Percentiles rank a stretch among this genome's conserved stretches.
Conservation (phyloP, 495 filamentous ascomycete genomes). For the Hypomontagnella submonticulosa region DNA sequence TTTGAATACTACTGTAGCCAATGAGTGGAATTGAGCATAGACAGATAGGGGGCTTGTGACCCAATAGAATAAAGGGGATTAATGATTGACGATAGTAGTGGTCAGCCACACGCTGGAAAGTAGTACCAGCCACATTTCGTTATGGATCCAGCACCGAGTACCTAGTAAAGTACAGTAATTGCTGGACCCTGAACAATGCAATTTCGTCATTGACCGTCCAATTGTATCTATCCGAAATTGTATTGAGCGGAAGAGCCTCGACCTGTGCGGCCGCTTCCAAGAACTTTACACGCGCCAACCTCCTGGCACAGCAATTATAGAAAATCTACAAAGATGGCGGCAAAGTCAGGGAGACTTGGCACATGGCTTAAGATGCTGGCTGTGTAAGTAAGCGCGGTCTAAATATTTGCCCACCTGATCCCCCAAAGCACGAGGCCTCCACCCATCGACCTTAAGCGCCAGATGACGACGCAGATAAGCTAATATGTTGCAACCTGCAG, state of each 20-base stretch:
- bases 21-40: too few relatives aligned
- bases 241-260: slow-evolving; percentile 5
- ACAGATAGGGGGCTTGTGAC: not conserved
- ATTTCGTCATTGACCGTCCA: slow-evolving; percentile 45
- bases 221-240: not conserved
- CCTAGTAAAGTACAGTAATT: too few relatives aligned
- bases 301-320: slow-evolving; percentile 18
- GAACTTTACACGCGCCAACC: slow-evolving; percentile 29
- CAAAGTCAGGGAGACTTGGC: slow-evolving; percentile 39
- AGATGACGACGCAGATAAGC: slow-evolving; percentile 19
- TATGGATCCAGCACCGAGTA: not conserved
- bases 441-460: slow-evolving; percentile 5
- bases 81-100: slow-evolving; percentile 4
- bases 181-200: slow-evolving; percentile 30
- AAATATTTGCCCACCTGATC: slow-evolving; percentile 18
- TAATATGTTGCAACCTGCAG: slow-evolving; percentile 58
- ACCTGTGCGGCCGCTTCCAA: slow-evolving; percentile 23
- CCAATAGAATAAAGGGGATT: slow-evolving; percentile 22
- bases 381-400: slow-evolving; percentile 59
- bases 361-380: slow-evolving; percentile 64
- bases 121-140: slow-evolving; percentile 20
- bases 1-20: too few relatives aligned
- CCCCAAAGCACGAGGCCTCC: not conserved
- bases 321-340: slow-evolving; percentile 40
- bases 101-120: not conserved